Percentiles rank a stretch among this genome's conserved stretches.
phyloP scores from a whole-genome alignment of 2,329 filamentous ascomycete species.

The Hypoxylon sp. region DNA sequence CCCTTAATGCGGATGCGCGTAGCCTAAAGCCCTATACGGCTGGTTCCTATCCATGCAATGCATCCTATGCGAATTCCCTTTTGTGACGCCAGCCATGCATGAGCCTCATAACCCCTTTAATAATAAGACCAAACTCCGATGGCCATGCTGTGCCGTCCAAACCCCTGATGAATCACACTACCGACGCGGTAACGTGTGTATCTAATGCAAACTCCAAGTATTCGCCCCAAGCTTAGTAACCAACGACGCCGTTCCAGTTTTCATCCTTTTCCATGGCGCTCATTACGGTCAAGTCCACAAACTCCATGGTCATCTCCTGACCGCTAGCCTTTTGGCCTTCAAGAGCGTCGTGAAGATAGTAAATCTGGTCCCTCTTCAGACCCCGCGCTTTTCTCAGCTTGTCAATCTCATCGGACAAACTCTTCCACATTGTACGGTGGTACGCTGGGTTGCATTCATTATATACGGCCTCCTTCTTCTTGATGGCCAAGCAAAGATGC shows the following conservation, averaged over 20 bases:
- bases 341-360: conserved; percentile 85
- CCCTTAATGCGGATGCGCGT: conserved; percentile 27
- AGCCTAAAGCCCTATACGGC: conserved; percentile 19
- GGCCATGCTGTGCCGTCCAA: conserved; percentile 7
- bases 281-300: conserved; percentile 75
- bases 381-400: conserved; percentile 75
- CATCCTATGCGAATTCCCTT: conserved; percentile 35
- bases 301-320: conserved; percentile 73
- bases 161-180: background rate
- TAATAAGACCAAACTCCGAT: conserved; percentile 18
- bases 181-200: background rate
- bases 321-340: conserved; percentile 81
- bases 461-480: conserved; percentile 72
- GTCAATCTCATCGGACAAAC: conserved; percentile 73
- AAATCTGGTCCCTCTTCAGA: conserved; percentile 83
- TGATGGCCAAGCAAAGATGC: conserved; percentile 80
- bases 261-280: conserved; percentile 61
- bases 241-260: conserved; percentile 52
- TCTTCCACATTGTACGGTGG: conserved; percentile 74
- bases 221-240: conserved; percentile 42
- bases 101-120: conserved; percentile 32
- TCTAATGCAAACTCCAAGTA: conserved; percentile 15
- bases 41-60: conserved; percentile 38
- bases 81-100: conserved; percentile 40
- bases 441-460: conserved; percentile 76